Base-by-base conservation (phyloP, 169 alveolate species). In the Plasmodium falciparum region DNA sequence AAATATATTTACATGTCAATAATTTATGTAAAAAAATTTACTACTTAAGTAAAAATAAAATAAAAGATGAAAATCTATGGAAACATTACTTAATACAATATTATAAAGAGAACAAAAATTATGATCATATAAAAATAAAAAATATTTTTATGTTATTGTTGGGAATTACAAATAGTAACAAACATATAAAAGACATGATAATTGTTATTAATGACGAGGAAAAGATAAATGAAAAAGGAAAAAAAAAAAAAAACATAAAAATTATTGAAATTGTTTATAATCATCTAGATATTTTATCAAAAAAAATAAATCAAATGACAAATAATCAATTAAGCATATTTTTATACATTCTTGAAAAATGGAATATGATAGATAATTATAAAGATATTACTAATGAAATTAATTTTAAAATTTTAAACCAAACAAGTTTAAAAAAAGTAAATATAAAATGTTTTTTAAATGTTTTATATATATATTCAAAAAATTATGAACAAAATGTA, bases 51-150 rank as follows among this genome's bases (percentile, higher is more conserved):
- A 76, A 49, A 39, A 76, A 65, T 65, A 49, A 73, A 9, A 59
- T 76, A 29, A 76, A 76, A 29, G 67, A 76, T 76, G 75, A 76
- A 76, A 63, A 65, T 17, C 71, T 47, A 17, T 76, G 89, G 89
- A 50, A 17, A 54, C 43, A 63, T 6, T 65, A 76, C 58, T n/a
- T 76, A 49, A 13, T 58, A 52, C 78, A 76, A 65, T 50, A 26
- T 63, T 66, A 4, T 43, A 76, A 43, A 65, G 89, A 76, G 50
- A 58, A 45, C 24, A 26, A 65, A 65, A 65, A 76, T 22, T 63
- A 47, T 39, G 45, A 54, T 39, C 58, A 59, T 8, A 56, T 76
- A 50, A 76, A 58, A 24, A 49, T 33, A 26, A 76, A 76, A 63
- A 50, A 50, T 47, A 22, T 76, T 49, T 59, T 76, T 54, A 67